Base-by-base conservation (phyloP, 495 filamentous ascomycete species). In the Apiosordaria backusii region DNA sequence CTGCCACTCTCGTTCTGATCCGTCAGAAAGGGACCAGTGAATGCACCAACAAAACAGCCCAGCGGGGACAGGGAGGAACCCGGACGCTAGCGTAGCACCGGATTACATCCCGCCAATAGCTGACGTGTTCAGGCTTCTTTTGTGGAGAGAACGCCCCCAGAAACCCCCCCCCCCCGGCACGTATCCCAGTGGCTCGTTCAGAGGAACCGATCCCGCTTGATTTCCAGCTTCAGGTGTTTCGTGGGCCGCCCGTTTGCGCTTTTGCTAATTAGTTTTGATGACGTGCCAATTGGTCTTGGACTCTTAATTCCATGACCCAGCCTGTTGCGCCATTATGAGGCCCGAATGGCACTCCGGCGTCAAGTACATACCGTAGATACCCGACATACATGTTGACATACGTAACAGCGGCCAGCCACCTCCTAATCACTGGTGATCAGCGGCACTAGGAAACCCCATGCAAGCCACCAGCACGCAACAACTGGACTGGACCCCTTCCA, bases 401-500 rank as follows among this genome's bases (percentile, higher is more conserved):
- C 35, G 16, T 45, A 15, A 45, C 13, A 13, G 35, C 10, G 35
- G 35, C 35, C 35, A 45, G 35, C 35, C 35, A 45, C 10, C 16
- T 45, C 35, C 16, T 45, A 13, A 10, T 45, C 1, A 15, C 10
- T 45, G 5, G 35, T 7, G 35, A 45, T 45, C 35, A 45, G 35
- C 35, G 16, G 35, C 35, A 45, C 35, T 13, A 45, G 35, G 35
- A 15, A 45, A 0, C 35, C 27, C 35, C 35, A 45, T 45, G 35
- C 35, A 45, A 45, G 35, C 35, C 35, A 45, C 35, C 35, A 45
- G 35, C 35, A 45, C 35, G 35, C 35, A 45, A 45, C 35, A 45
- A 45, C 10, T 13, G n/a, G n/a, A 45, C 35, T 45, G 35, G 9
- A 13, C 35, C 35, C 81, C 82, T 0, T 74, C 71, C 13, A 67